Conservation (phyloP, 2,329 filamentous ascomycete genomes). For the Leptographium wingfieldii region DNA sequence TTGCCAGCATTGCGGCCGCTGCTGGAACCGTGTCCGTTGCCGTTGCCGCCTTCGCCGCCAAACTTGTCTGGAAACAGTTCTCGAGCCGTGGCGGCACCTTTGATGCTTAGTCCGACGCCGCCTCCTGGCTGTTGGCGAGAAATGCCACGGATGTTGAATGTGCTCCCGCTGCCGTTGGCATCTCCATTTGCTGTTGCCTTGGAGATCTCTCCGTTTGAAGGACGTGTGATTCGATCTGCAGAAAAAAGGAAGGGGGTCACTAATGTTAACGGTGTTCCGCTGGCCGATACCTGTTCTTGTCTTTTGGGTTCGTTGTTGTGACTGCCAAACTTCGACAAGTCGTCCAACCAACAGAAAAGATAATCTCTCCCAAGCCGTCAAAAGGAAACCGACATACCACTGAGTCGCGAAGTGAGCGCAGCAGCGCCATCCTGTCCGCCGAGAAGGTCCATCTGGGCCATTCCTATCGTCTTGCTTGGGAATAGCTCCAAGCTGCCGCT, state of each 20-base stretch:
- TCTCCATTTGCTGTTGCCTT: conserved; percentile 7
- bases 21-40: background rate
- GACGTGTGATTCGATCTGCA: background rate
- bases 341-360: background rate
- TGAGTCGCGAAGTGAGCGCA: conserved; percentile 13
- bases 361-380: background rate
- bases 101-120: conserved; percentile 48
- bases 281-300: background rate
- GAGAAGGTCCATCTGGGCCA: conserved; percentile 22
- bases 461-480: conserved; percentile 22
- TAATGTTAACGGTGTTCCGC: background rate
- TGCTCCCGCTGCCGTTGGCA: conserved; percentile 16
- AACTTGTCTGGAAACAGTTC: conserved; percentile 60
- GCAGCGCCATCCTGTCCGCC: conserved; percentile 12
- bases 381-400: conserved; percentile 13
- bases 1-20: conserved; percentile 43
- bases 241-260: background rate
- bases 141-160: conserved; percentile 46
- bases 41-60: conserved; percentile 18
- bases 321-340: background rate
- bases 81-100: conserved; percentile 46
- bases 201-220: background rate
- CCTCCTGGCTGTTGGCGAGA: conserved; percentile 32
- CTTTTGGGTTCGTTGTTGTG: background rate
- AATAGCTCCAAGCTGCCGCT: conserved; percentile 36